Conservation (phyloP, 306 rosid genomes). For the Sphenostylis stenocarpa region DNA sequence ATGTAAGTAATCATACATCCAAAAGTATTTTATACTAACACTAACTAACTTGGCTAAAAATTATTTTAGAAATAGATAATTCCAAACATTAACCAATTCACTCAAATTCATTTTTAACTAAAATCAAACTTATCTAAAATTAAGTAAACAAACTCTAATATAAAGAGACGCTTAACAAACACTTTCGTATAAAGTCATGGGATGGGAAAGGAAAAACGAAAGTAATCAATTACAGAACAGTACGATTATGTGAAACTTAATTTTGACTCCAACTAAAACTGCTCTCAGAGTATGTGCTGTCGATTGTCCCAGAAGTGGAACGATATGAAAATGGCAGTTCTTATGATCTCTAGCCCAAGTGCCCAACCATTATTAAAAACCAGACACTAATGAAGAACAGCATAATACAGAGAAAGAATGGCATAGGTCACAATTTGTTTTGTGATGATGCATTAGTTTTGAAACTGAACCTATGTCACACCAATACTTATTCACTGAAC, state of each 20-base stretch:
- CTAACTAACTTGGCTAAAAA: not conserved
- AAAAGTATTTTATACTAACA: not conserved
- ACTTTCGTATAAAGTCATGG: not conserved
- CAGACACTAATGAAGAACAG: not conserved
- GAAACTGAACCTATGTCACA: constrained; percentile 24
- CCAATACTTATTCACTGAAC: constrained; percentile 38
- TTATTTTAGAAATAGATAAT: not conserved
- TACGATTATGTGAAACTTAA: not conserved
- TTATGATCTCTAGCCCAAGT: not conserved
- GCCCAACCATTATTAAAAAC: not conserved
- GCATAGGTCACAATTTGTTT: constrained; percentile 25
- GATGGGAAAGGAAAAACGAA: not conserved
- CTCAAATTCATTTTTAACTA: not conserved
- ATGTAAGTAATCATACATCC: not conserved
- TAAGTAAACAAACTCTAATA: not conserved
- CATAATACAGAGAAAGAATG: not conserved
- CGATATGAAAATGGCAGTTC: constrained; percentile 7
- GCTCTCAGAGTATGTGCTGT: not conserved
- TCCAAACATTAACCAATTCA: not conserved
- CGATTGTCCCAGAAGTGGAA: not conserved
- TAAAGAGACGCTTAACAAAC: not conserved
- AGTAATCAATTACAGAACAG: not conserved
- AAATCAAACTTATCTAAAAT: not conserved
- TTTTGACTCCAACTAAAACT: not conserved
- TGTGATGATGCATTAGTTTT: constrained; percentile 8